Base-by-base conservation (phyloP, 495 filamentous ascomycete species). In the Podospora comata region DNA sequence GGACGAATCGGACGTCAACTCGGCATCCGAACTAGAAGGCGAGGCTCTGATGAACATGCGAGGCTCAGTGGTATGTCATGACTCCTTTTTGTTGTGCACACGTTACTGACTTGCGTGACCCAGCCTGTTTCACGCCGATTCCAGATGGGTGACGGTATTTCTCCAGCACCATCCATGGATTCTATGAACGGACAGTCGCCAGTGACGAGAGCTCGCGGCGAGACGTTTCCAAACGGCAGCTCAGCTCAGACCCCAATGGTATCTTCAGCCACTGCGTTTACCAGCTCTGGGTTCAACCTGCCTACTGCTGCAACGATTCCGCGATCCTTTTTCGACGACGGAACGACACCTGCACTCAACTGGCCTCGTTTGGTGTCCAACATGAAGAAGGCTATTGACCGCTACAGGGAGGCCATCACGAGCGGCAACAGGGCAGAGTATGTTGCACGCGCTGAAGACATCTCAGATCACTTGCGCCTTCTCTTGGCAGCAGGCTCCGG, bases 401-500 rank as follows among this genome's bases (percentile, higher is more conserved):
- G 86, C 30, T 99, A 97, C 75, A 86, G 92, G 32, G 90, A 96
- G 71, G 90, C 91, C 4, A 90, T 98, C 70, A 87, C 87, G 65
- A 91, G 86, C 65, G 87, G 88, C 65, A 88, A 92, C 72, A 87
- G 93, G 39, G 91, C 92, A 15, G 93, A 97, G 75, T 98, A 94
- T 79, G 96, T 98, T 30, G 86, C 89, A 63, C 88, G 90, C 65
- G 95, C 95, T 6, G 96, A 99, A 79, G 94, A 97, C 74, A 97
- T 99, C 63, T 98, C 95, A 32, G 96, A 99, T 75, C 94, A 97
- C 78, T 83, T 98, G 56, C 90, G 95, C 55, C 85, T 97, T 73
- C 85, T 99, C n/a, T 86, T 99, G 56, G 92, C 93, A 34, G 96
- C 96, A 61, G 95, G 93, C 4, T 99, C 95, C 9, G 92, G 92